Evolutionary conservation across 2,329 filamentous ascomycete species (phyloP).

Genomic region (Laburnicola sp.): DNA sequence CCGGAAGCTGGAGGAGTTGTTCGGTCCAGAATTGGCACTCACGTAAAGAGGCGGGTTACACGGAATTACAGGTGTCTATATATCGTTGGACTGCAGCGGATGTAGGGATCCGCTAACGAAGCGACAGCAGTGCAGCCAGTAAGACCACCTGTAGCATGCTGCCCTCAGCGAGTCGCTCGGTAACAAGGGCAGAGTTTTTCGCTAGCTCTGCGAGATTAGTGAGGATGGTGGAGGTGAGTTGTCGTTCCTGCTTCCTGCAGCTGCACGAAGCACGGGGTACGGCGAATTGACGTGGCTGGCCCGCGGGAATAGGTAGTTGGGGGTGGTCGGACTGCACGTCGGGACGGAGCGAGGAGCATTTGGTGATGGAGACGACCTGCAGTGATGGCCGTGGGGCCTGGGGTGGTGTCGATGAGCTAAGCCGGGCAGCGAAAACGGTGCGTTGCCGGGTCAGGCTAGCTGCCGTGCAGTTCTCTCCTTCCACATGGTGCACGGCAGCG

Average conservation of each 20-base stretch:
- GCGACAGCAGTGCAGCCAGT: slow-evolving; percentile 28
- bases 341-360: background rate
- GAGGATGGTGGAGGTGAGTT: slow-evolving; percentile 33
- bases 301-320: slow-evolving; percentile 16
- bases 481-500: background rate
- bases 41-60: slow-evolving; percentile 34
- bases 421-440: slow-evolving; percentile 9
- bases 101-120: slow-evolving; percentile 21
- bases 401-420: slow-evolving; percentile 10
- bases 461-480: slow-evolving; percentile 9
- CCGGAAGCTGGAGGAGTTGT: slow-evolving; percentile 26
- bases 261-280: slow-evolving; percentile 10
- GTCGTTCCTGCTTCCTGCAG: slow-evolving; percentile 43
- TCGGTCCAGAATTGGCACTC: slow-evolving; percentile 18
- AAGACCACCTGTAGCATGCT: slow-evolving; percentile 18
- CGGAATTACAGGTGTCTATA: slow-evolving; percentile 39
- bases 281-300: slow-evolving; percentile 41
- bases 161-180: slow-evolving; percentile 14
- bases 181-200: slow-evolving; percentile 36
- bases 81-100: slow-evolving; percentile 31
- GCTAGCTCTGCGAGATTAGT: slow-evolving; percentile 35
- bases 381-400: slow-evolving; percentile 7
- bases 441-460: slow-evolving; percentile 5
- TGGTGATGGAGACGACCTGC: too few relatives aligned
- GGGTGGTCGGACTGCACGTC: slow-evolving; percentile 15